Conservation (phyloP, 1,139 yeast genomes). For the Candida tropicalis region DNA sequence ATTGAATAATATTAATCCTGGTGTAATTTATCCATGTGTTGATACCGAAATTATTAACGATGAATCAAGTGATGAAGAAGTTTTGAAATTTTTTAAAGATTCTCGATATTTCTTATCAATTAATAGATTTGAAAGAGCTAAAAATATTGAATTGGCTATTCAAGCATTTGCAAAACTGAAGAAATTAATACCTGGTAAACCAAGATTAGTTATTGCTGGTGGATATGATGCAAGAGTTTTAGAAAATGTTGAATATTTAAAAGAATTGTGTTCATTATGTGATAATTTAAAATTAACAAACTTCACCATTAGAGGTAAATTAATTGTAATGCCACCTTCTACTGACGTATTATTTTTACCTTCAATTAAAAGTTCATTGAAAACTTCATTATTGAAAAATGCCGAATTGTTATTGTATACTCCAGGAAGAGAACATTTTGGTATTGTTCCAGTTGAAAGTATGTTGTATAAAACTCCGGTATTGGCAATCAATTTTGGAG, state of each 20-base stretch:
- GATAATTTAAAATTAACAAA: conserved; percentile 46
- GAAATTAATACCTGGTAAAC: conserved; percentile 17
- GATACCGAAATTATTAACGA: conserved; percentile 32
- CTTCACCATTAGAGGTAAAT: conserved; percentile 52
- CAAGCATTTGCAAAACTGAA: conserved; percentile 55
- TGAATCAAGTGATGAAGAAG: conserved; percentile 31
- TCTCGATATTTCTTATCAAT: conserved; percentile 64
- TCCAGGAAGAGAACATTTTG: conserved; percentile 92
- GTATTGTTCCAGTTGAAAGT: conserved; percentile 95
- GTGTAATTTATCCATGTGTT: conserved; percentile 90
- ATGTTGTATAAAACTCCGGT: conserved; percentile 86
- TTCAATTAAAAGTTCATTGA: conserved; percentile 67
- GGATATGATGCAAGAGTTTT: conserved; percentile 80
- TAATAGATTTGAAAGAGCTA: conserved; percentile 87
- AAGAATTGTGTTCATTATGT: conserved; percentile 58
- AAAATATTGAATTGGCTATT: conserved; percentile 79
- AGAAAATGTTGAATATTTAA: conserved; percentile 76
- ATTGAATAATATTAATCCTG: conserved; percentile 51
- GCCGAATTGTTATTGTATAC: conserved; percentile 77
- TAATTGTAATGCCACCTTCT: conserved; percentile 35
- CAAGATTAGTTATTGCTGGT: conserved; percentile 76
- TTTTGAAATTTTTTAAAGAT: conserved; percentile 34
- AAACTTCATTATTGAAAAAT: conserved; percentile 60
- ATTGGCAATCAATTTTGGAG: conserved; percentile 85
- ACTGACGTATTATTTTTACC: conserved; percentile 76